Conservation (phyloP, 108 stramenopile species). For the Skeletonema potamos region DNA sequence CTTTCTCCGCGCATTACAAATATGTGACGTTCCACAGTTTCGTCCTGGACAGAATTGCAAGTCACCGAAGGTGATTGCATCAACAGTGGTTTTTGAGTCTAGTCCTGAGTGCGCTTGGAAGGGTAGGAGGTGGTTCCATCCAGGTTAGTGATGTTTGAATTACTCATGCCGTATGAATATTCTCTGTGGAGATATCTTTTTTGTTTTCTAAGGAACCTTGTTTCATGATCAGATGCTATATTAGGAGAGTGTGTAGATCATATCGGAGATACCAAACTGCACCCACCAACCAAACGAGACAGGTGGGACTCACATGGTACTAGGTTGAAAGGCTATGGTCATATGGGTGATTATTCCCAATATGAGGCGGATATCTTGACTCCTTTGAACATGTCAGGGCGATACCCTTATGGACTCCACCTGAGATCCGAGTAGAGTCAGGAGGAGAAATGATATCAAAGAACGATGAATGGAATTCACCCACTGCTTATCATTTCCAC, state of each 20-base stretch:
- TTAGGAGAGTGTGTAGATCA: conserved; percentile 46
- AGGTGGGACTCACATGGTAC: conserved; percentile 8
- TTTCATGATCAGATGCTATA: conserved; percentile 4
- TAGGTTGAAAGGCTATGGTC: conserved; percentile 16
- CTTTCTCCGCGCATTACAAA: conserved; percentile 52
- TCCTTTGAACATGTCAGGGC: neutral
- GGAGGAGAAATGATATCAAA: neutral
- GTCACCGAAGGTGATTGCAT: conserved; percentile 21
- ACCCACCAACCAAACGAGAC: conserved; percentile 20
- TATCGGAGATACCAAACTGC: conserved; percentile 30
- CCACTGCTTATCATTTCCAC: conserved; percentile 49
- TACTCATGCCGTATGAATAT: no score
- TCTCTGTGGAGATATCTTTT: neutral
- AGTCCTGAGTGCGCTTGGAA: conserved; percentile 47
- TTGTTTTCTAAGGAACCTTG: neutral
- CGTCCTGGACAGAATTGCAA: conserved; percentile 14
- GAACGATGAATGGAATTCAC: conserved; percentile 13
- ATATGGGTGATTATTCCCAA: neutral
- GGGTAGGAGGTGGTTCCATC: conserved; percentile 46
- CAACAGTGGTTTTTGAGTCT: conserved; percentile 46
- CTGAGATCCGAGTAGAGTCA: conserved; percentile 21
- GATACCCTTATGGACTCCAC: conserved; percentile 29
- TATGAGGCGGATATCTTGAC: conserved; percentile 11
- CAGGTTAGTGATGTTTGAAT: conserved; percentile 12
- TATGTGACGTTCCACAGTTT: conserved; percentile 43